Base-by-base conservation (phyloP, 306 rosid species). In the Vigna reflexopilosa region DNA sequence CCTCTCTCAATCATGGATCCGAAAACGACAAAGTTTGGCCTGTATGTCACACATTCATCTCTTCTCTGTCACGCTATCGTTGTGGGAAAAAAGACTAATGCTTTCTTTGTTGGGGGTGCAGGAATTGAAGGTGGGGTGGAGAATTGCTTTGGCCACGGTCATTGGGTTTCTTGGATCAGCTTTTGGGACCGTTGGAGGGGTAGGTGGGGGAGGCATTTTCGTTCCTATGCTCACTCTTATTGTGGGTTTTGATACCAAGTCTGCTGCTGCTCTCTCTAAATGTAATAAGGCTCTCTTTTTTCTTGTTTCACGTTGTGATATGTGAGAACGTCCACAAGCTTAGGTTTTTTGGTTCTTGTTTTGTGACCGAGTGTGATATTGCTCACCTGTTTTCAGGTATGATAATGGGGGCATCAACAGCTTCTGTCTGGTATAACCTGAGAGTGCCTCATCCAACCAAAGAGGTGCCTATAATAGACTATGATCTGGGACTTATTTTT, bases 351-450 rank as follows among this genome's bases (percentile, higher is more conserved):
- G 72, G 9, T 52, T 10, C 51, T 12, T 72, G 32, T 7, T 12
- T 54, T 64, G 48, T 59, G 15, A 24, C 12, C 3, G 13, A 54
- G 20, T 66, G 73, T 72, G 34, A 7, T 13, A 59, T 38, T 78
- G 70, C 54, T 80, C 56, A 36, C 8, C 55, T 56, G 10, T 40
- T 26, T 19, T 40, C 45, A 93, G 97, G 98, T 81, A 93, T 93
- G 98, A 93, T 91, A 80, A 91, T 90, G 98, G 98, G 97, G 34
- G 98, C 97, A 7, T 90, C 98, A 10, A 72, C 87, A 12, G 89
- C 98, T 13, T 93, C 98, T 2, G 91, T 93, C 7, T 93, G 95
- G 93, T 93, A 93, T 81, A 93, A 93, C 82, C 80, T 93, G 13
- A 85, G 96, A 85, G 96, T 91, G 72, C 89, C 87, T 0, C 98